Evolutionary conservation across 2,329 filamentous ascomycete genomes (phyloP).

Genomic region (Aspergillus ruber): DNA sequence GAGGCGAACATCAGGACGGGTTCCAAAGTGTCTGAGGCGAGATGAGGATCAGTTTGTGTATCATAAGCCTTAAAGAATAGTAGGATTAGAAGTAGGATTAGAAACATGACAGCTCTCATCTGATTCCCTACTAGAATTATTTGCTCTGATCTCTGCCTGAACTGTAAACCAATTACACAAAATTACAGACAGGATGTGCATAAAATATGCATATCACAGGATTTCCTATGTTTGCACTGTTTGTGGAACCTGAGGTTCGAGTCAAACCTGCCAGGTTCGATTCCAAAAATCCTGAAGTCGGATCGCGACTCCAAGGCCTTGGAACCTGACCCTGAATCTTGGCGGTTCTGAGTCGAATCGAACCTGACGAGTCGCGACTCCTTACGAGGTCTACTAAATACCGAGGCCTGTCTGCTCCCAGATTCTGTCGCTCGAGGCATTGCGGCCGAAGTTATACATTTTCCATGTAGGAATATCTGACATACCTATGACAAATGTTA

Average conservation of each 20-base stretch:
- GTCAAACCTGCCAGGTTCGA: not conserved
- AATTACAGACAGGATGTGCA: not conserved
- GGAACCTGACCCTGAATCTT: slow-evolving; percentile 2
- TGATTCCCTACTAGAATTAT: not conserved
- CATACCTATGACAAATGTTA: too few relatives aligned
- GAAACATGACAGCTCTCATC: not conserved
- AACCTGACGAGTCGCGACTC: too few relatives aligned
- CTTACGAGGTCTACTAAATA: not conserved
- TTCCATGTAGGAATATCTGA: too few relatives aligned
- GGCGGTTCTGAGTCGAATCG: slow-evolving; percentile 4
- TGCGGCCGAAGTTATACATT: too few relatives aligned
- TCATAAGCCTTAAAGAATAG: not conserved
- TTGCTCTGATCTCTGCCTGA: not conserved
- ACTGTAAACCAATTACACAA: not conserved
- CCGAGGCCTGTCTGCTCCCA: too few relatives aligned
- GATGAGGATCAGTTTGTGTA: not conserved
- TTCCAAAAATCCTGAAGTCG: slow-evolving; percentile 2
- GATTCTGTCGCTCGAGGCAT: too few relatives aligned
- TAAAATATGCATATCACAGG: too few relatives aligned
- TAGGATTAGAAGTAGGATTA: not conserved
- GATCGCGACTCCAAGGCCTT: not conserved
- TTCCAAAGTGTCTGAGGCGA: too few relatives aligned
- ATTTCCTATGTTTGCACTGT: not conserved
- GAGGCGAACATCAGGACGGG: too few relatives aligned
- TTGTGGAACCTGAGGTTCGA: not conserved